phyloP scores from a whole-genome alignment of 306 rosid species.

The Parietaria judaica region DNA sequence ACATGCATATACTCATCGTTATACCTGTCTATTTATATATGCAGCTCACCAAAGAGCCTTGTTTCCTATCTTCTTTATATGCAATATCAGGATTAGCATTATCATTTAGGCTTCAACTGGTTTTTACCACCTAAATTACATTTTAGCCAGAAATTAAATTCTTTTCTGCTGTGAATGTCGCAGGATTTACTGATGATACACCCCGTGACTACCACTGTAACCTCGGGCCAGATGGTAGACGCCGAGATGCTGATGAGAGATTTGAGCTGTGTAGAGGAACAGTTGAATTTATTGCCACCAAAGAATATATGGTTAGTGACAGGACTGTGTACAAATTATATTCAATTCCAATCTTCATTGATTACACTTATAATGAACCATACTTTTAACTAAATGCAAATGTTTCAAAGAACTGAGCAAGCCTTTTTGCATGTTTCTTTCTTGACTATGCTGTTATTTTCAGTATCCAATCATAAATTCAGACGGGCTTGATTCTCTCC shows the following conservation, averaged over 20 bases:
- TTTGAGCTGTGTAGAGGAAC: slow-evolving; percentile 96
- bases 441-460: neutral
- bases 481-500: neutral
- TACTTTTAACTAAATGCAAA: too few species aligned
- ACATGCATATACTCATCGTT: slow-evolving; percentile 9
- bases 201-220: slow-evolving; percentile 98
- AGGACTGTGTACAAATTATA: slow-evolving; percentile 1
- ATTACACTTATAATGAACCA: too few species aligned
- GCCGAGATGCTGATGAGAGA: slow-evolving; percentile 96
- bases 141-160: neutral
- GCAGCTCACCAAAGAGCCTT: neutral
- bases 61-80: neutral
- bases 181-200: slow-evolving; percentile 96
- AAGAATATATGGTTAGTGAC: slow-evolving; percentile 78
- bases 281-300: slow-evolving; percentile 93
- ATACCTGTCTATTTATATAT: neutral
- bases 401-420: too few species aligned
- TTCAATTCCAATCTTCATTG: too few species aligned
- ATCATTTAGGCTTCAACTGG: neutral
- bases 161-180: slow-evolving; percentile 16
- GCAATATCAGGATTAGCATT: slow-evolving; percentile 6
- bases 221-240: slow-evolving; percentile 96
- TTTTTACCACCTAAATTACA: neutral
- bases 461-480: too few species aligned
- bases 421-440: neutral